Percentiles rank a stretch among this genome's conserved stretches.
phyloP scores from a whole-genome alignment of 1,284 basidiomycete genomes.

The Sparassis latifolia region DNA sequence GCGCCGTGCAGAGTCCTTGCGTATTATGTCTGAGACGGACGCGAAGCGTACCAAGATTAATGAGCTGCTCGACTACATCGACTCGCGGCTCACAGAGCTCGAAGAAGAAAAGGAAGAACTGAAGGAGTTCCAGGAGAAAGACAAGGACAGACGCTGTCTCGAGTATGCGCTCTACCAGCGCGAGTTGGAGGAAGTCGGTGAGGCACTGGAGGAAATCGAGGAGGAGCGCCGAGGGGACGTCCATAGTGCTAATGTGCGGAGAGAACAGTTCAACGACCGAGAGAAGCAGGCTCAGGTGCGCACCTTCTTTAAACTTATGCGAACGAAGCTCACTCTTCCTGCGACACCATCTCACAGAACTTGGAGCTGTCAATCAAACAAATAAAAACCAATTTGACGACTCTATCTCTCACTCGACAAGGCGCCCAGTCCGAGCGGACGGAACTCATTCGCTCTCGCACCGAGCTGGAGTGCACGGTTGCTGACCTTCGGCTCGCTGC shows the following conservation, averaged over 20 bases:
- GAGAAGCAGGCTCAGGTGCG: conserved; percentile 80
- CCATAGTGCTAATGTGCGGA: conserved; percentile 75
- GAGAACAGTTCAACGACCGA: conserved; percentile 77
- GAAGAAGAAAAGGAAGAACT: conserved; percentile 98
- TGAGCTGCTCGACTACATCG: conserved; percentile 88
- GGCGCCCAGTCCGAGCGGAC: conserved; percentile 73
- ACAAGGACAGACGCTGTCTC: conserved; percentile 89
- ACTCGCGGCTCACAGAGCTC: conserved; percentile 83
- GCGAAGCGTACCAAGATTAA: conserved; percentile 88
- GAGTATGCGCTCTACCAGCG: conserved; percentile 94
- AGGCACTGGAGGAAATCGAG: conserved; percentile 79
- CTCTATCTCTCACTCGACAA: conserved; percentile 60
- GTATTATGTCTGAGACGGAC: conserved; percentile 96
- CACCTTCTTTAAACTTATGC: not conserved
- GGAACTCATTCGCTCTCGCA: conserved; percentile 71
- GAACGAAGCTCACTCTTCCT: not conserved
- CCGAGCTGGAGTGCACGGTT: conserved; percentile 81
- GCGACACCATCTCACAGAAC: conserved; percentile 33
- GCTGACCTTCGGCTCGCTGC: conserved; percentile 69
- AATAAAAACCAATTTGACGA: conserved; percentile 65
- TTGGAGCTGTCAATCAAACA: conserved; percentile 73
- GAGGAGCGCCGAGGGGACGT: conserved; percentile 79
- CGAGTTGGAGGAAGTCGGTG: conserved; percentile 85
- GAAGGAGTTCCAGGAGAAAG: conserved; percentile 93
- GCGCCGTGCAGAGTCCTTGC: conserved; percentile 84